Percentiles rank a stretch among this genome's conserved stretches.
phyloP scores from a whole-genome alignment of 1,284 basidiomycete species.

The Microbotryomycetes sp. region DNA sequence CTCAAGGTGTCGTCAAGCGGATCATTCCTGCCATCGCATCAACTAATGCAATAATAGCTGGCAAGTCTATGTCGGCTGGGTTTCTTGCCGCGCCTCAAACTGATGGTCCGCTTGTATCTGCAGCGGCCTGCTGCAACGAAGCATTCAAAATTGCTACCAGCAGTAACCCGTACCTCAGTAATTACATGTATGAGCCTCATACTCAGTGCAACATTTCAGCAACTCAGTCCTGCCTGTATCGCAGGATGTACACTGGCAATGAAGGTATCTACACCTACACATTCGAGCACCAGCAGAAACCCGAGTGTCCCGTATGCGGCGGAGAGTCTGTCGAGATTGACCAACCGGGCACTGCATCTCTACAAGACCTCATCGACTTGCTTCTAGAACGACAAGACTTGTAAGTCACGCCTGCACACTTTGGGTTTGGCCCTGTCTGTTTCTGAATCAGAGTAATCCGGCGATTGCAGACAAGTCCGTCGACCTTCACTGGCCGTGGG shows the following conservation, averaged over 20 bases:
- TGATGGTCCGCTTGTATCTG: no score
- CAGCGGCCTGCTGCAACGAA: constrained; percentile 96
- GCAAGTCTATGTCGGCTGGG: constrained; percentile 46
- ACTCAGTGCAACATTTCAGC: not conserved
- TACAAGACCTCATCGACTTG: constrained; percentile 77
- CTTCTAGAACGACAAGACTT: constrained; percentile 77
- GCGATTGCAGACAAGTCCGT: constrained; percentile 67
- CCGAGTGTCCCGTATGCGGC: constrained; percentile 95
- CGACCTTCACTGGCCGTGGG: constrained; percentile 41
- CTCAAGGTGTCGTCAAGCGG: constrained; percentile 98
- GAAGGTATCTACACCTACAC: constrained; percentile 97
- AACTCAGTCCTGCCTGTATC: not conserved
- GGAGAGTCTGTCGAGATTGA: constrained; percentile 68
- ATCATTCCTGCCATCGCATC: constrained; percentile 98
- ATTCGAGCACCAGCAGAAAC: constrained; percentile 86
- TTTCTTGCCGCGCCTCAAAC: not conserved
- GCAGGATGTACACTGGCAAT: constrained; percentile 64
- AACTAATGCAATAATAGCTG: constrained; percentile 92
- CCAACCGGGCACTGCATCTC: constrained; percentile 50
- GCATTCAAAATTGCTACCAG: constrained; percentile 98
- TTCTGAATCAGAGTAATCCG: no score
- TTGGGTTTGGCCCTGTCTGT: not conserved
- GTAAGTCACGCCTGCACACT: constrained; percentile 52
- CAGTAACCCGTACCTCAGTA: constrained; percentile 87
- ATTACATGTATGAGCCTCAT: constrained; percentile 85